Evolutionary conservation across 2,329 filamentous ascomycete species (phyloP).

Genomic region (Fulvia fulva): DNA sequence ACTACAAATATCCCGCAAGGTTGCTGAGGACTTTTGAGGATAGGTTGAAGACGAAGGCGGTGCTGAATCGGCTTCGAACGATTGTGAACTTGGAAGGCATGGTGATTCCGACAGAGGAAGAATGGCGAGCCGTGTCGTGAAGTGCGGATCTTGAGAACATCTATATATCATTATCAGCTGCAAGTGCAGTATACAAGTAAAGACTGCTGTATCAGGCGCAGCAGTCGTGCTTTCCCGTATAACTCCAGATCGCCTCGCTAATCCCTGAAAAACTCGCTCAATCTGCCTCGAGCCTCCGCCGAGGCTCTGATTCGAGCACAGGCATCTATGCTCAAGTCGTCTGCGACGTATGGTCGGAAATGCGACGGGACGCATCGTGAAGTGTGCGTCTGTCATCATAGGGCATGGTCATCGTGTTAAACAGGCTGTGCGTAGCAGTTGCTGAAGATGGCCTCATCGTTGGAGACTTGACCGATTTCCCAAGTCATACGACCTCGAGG

Average conservation of each 20-base stretch:
- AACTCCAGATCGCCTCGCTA: neutral
- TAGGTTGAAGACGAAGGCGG: neutral
- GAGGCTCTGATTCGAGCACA: neutral
- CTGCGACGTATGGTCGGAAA: no score
- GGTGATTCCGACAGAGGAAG: neutral
- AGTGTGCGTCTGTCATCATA: no score
- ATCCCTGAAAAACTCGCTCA: neutral
- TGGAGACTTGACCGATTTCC: no score
- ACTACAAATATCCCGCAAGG: neutral
- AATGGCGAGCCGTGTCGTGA: neutral
- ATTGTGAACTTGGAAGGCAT: neutral
- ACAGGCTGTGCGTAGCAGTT: no score
- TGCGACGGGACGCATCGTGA: neutral
- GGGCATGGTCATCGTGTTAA: no score
- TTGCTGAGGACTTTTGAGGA: conserved; percentile 2
- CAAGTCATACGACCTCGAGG: no score
- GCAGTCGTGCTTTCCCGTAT: neutral
- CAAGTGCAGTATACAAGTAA: neutral
- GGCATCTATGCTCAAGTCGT: neutral
- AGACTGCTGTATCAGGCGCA: neutral
- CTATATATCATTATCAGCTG: neutral
- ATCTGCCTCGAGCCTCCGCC: neutral
- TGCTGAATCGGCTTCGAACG: neutral
- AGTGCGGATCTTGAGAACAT: no score
- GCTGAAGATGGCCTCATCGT: no score